Evolutionary conservation across 805 yeast species (phyloP).

Genomic region (Komagataella phaffii): DNA sequence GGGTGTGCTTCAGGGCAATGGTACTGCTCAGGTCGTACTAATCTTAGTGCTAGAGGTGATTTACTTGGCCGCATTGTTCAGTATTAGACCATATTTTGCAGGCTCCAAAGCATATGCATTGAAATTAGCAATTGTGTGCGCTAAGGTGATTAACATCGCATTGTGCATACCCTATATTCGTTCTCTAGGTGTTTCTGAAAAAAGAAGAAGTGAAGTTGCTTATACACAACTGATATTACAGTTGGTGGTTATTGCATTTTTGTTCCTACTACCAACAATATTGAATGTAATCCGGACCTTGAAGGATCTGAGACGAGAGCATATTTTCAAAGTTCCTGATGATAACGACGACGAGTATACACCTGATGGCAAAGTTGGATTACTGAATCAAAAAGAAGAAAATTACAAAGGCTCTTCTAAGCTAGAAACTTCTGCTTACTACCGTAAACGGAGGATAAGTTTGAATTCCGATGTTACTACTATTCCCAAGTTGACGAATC

Average conservation of each 20-base stretch:
- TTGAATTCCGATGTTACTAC: background rate
- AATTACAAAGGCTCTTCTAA: background rate
- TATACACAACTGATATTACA: slow-evolving; percentile 30
- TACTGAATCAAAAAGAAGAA: background rate
- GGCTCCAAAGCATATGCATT: slow-evolving; percentile 17
- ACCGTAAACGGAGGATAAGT: background rate
- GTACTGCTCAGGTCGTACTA: slow-evolving; percentile 27
- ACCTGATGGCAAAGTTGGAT: background rate
- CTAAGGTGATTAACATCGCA: slow-evolving; percentile 24
- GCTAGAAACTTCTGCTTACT: too few relatives aligned
- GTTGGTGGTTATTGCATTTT: slow-evolving; percentile 9
- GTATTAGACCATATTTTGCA: slow-evolving; percentile 18
- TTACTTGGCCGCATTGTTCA: slow-evolving; percentile 12
- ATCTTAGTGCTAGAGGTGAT: slow-evolving; percentile 22
- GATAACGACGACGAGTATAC: slow-evolving; percentile 11
- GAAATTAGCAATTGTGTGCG: slow-evolving; percentile 21
- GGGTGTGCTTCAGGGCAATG: slow-evolving; percentile 29
- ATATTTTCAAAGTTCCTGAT: background rate
- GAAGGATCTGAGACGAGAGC: slow-evolving; percentile 8
- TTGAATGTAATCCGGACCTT: slow-evolving; percentile 9
- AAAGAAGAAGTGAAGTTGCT: slow-evolving; percentile 25
- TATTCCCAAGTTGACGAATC: background rate
- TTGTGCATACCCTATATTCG: slow-evolving; percentile 30
- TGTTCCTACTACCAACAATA: slow-evolving; percentile 15
- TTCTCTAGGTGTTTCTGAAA: slow-evolving; percentile 21